Evolutionary conservation across 768 basidiomycete genomes (phyloP).

Genomic region (Mycena rosella): DNA sequence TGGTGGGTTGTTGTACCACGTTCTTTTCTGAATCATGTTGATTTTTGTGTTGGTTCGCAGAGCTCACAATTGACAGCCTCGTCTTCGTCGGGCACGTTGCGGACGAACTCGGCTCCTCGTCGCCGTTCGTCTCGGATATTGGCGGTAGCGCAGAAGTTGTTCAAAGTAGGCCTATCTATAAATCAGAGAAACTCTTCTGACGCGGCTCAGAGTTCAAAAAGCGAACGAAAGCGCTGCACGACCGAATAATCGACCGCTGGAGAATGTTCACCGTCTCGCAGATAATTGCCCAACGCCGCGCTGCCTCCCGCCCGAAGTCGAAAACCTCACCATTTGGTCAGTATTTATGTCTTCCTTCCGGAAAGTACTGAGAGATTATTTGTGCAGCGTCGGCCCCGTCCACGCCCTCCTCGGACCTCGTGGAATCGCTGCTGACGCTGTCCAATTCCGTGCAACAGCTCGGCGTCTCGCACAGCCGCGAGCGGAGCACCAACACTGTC

Average conservation of each 20-base stretch:
- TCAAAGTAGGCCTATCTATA: slow-evolving; percentile 48
- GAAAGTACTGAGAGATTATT: slow-evolving; percentile 12
- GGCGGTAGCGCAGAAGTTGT: slow-evolving; percentile 54
- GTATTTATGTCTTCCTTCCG: slow-evolving; percentile 8
- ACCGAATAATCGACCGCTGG: slow-evolving; percentile 67
- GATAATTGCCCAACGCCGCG: slow-evolving; percentile 46
- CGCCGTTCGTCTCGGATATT: slow-evolving; percentile 58
- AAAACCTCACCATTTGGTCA: slow-evolving; percentile 43
- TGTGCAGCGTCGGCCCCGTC: slow-evolving; percentile 38
- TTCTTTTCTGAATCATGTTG: slow-evolving; percentile 16
- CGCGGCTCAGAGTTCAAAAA: slow-evolving; percentile 62
- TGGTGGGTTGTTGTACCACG: slow-evolving; percentile 53
- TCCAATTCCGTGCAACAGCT: slow-evolving; percentile 68
- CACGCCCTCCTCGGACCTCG: slow-evolving; percentile 66
- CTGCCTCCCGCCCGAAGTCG: slow-evolving; percentile 34
- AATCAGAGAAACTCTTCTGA: slow-evolving; percentile 9
- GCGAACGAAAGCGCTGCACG: slow-evolving; percentile 55
- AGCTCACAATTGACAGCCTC: slow-evolving; percentile 47
- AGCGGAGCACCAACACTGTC: slow-evolving; percentile 48
- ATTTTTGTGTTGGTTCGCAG: slow-evolving; percentile 26
- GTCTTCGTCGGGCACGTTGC: slow-evolving; percentile 65
- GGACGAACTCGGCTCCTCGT: slow-evolving; percentile 60
- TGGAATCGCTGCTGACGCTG: slow-evolving; percentile 67
- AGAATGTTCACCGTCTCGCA: slow-evolving; percentile 55
- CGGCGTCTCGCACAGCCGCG: slow-evolving; percentile 56